Percentiles rank a stretch among this genome's conserved stretches.
Conservation (phyloP, 106 monocot species). For the Acorus calamus region DNA sequence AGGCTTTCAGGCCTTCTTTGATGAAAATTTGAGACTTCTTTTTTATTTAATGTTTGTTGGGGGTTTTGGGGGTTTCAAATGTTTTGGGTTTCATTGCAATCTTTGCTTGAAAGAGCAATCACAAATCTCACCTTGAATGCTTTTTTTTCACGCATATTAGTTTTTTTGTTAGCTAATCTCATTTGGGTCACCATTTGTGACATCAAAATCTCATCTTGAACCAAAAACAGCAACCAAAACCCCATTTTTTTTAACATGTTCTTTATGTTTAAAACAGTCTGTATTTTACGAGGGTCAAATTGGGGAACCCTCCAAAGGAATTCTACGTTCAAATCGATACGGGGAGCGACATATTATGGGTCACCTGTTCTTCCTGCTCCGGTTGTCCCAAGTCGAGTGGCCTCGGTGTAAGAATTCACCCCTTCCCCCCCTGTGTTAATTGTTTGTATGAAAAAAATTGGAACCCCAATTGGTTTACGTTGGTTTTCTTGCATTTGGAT, state of each 20-base stretch:
- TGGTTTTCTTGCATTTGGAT: background rate
- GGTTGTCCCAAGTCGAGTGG: constrained; percentile 73
- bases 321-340: constrained; percentile 96
- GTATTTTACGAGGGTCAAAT: constrained; percentile 69
- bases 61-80: background rate
- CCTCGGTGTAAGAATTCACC: constrained; percentile 51
- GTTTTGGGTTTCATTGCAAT: background rate
- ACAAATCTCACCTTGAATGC: no score
- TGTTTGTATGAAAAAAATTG: background rate
- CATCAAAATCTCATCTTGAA: no score
- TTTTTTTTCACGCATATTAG: no score
- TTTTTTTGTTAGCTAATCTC: no score
- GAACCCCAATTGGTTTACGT: background rate
- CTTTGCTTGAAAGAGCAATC: background rate
- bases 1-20: background rate
- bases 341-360: constrained; percentile 97
- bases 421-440: background rate
- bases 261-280: constrained; percentile 25
- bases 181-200: no score
- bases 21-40: background rate
- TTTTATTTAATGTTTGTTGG: background rate
- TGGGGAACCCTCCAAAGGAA: constrained; percentile 85
- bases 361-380: constrained; percentile 65
- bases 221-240: no score
- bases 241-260: background rate